Percentiles rank a stretch among this genome's conserved stretches.
Evolutionary conservation across 495 filamentous ascomycete genomes (phyloP).

Genomic region (Lichenothelia convexa): DNA sequence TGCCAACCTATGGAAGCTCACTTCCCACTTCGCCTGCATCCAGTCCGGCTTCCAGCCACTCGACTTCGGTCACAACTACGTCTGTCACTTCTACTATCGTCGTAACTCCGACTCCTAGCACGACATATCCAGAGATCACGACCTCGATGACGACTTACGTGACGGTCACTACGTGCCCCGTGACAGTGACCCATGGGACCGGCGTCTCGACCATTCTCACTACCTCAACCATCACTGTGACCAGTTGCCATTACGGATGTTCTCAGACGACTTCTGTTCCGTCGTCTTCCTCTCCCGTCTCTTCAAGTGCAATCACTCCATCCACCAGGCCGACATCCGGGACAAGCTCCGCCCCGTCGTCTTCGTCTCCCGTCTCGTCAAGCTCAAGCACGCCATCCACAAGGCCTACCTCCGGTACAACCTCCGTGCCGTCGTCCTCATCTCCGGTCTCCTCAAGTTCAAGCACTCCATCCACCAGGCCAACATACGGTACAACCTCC

Average conservation of each 20-base stretch:
- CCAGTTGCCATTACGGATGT: not conserved
- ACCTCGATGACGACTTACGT: not conserved
- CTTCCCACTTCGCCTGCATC: not conserved
- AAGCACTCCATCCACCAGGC: not conserved
- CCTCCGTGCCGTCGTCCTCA: not conserved
- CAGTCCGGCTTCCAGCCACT: too few relatives aligned
- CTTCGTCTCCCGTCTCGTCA: not conserved
- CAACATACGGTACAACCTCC: not conserved
- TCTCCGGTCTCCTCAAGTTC: not conserved
- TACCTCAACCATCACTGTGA: not conserved
- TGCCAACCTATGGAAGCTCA: not conserved
- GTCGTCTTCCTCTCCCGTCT: too few relatives aligned
- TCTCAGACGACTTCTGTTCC: not conserved
- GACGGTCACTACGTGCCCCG: not conserved
- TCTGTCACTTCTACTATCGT: too few relatives aligned
- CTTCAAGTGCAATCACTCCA: too few relatives aligned
- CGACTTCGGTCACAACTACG: too few relatives aligned
- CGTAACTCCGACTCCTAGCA: too few relatives aligned
- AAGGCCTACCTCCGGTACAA: not conserved
- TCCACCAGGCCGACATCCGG: not conserved
- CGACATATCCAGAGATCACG: not conserved
- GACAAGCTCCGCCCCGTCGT: not conserved
- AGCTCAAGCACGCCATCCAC: not conserved
- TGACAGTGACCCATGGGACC: not conserved
- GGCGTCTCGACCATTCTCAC: not conserved